Base-by-base conservation (phyloP, 108 stramenopile species). In the Pseudonitzschia multiseries region DNA sequence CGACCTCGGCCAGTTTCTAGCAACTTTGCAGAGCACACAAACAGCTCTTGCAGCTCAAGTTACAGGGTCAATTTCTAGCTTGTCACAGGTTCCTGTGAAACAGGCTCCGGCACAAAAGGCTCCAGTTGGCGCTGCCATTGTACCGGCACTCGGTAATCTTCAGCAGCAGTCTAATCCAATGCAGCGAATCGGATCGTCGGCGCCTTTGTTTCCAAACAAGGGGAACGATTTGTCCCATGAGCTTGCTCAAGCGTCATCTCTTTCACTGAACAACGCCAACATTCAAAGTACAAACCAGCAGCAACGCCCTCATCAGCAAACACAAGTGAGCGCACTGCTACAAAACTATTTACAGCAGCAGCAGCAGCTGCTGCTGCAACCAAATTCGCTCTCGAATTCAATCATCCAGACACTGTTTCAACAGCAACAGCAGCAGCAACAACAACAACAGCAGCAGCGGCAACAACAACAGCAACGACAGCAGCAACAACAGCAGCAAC, bases 71-170 rank as follows among this genome's bases (percentile, higher is more conserved):
- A n/a, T 51, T 10, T 9, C 50, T 3, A n/a, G 8, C 10, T n/a
- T n/a, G 20, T n/a, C 17, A n/a, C 50, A 51, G 50, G 50, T 51
- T 51, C n/a, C 50, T 8, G 50, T 89, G 31, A 41, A 63, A 15
- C 78, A 87, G 65, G 80, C 88, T 12, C 89, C 93, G 12, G 70
- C 79, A 46, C 72, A 83, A 68, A 86, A 91, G 74, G 36, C 36
- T 36, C 36, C 36, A 6, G 36, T 6, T 36, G 36, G 36, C 6
- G 36, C 36, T 70, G 73, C 21, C 8, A 27, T 59, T 15, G 27
- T 27, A 26, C 57, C 57, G 8, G 17, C 26, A 27, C 0, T 59
- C 26, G 57, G 57, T 27, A 59, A 26, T 27, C 24, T 27, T 59
- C 57, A 59, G 26, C 50, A 51, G n/a, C 50, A 51, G n/a, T 10